These are phyloP conservation scores for Suillus spraguei DNA, from an alignment of 768 basidiomycete genomes.

Conservation along the genomic window DNA sequence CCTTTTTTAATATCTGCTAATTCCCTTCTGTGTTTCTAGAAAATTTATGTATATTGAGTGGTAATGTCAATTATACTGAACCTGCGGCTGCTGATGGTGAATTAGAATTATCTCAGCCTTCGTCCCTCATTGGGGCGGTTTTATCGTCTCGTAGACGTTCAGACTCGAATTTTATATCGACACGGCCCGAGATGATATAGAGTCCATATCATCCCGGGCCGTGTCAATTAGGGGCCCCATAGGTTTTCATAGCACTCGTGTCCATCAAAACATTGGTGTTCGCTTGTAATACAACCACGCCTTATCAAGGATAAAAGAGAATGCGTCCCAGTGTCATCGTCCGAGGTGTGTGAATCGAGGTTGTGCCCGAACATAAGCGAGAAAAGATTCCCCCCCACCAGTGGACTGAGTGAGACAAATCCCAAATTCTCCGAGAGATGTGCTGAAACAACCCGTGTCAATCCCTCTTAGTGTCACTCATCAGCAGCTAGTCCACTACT, in stretches of 20 bases:
- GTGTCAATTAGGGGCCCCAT: no score
- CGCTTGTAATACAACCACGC: slow-evolving; percentile 25
- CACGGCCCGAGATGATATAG: no score
- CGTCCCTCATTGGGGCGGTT: no score
- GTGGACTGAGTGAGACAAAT: slow-evolving; percentile 69
- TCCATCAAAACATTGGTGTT: slow-evolving; percentile 57
- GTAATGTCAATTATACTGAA: no score
- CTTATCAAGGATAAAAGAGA: slow-evolving; percentile 3
- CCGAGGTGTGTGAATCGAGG: slow-evolving; percentile 67
- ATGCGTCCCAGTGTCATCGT: slow-evolving; percentile 1
- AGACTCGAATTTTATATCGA: no score
- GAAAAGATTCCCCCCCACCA: slow-evolving; percentile 81
- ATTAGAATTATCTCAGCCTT: no score
- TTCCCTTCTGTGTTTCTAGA: no score
- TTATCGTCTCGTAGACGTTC: no score
- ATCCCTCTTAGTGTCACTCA: not conserved
- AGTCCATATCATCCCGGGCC: no score
- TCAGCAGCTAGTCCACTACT: slow-evolving; percentile 33
- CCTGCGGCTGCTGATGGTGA: no score
- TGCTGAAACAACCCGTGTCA: slow-evolving; percentile 34
- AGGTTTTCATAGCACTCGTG: slow-evolving; percentile 63
- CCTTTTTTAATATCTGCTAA: no score
- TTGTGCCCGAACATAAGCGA: slow-evolving; percentile 83
- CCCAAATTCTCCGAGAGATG: slow-evolving; percentile 91
- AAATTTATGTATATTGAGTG: no score